Evolutionary conservation across 257 asterid genomes (phyloP).

Genomic region (Nicotiana tomentosiformis): DNA sequence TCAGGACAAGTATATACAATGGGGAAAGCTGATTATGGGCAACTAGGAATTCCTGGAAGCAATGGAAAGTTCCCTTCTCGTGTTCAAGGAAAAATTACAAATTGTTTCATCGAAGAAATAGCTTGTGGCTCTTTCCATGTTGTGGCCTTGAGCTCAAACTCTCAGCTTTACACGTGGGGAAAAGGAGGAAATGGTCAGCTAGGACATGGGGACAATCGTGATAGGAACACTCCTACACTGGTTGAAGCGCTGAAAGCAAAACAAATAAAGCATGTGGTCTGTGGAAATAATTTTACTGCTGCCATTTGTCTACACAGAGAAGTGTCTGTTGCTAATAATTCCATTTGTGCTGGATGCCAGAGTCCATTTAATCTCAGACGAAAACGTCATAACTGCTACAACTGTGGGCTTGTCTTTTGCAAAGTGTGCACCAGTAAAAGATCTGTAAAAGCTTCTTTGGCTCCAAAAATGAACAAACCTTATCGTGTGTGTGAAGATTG

Average conservation of each 20-base stretch:
- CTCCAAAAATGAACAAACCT: constrained; percentile 45
- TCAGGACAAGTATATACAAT: constrained; percentile 56
- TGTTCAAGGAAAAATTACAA: constrained; percentile 40
- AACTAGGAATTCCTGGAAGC: constrained; percentile 32
- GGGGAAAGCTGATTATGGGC: constrained; percentile 46
- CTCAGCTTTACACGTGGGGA: constrained; percentile 77
- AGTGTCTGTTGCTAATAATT: constrained; percentile 8
- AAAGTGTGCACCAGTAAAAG: constrained; percentile 46
- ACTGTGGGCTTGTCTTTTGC: constrained; percentile 71
- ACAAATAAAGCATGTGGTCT: constrained; percentile 44
- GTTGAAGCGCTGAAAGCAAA: constrained; percentile 53
- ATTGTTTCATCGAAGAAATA: constrained; percentile 42
- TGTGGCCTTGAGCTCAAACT: constrained; percentile 47
- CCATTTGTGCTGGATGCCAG: constrained; percentile 53
- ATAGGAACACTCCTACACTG: constrained; percentile 44
- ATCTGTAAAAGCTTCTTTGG: constrained; percentile 60
- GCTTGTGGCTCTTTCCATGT: constrained; percentile 74
- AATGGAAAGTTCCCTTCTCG: constrained; percentile 26
- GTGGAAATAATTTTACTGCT: constrained; percentile 62
- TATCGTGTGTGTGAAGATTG: constrained; percentile 66
- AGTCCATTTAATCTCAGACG: constrained; percentile 49
- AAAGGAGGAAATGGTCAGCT: constrained; percentile 60
- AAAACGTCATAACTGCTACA: constrained; percentile 64
- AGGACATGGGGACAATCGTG: constrained; percentile 61
- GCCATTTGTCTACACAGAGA: constrained; percentile 51